A percentile compares a stretch with the other conserved stretches of the same genome.
phyloP scores from a whole-genome alignment of 1,139 yeast genomes.

The Saccharomycopsis hybrid region DNA sequence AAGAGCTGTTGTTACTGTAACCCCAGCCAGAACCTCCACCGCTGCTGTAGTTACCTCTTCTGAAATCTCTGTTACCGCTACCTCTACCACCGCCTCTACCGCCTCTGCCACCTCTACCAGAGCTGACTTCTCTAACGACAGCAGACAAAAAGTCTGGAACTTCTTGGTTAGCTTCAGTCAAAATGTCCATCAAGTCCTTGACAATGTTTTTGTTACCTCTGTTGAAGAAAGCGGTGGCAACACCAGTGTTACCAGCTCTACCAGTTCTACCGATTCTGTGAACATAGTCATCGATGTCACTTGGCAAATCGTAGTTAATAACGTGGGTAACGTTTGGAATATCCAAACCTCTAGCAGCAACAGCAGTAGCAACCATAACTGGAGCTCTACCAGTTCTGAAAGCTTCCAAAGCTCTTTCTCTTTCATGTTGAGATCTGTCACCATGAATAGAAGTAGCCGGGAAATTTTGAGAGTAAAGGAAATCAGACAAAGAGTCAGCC shows the following conservation, averaged over 20 bases:
- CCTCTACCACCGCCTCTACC: conserved; percentile 37
- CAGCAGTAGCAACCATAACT: conserved; percentile 95
- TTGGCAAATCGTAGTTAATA: conserved; percentile 92
- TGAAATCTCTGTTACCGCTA: conserved; percentile 19
- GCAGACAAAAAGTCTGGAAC: conserved; percentile 82
- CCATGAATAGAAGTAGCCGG: conserved; percentile 99
- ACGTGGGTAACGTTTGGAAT: conserved; percentile 98
- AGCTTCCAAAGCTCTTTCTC: conserved; percentile 92
- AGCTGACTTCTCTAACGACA: conserved; percentile 71
- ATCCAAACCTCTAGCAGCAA: conserved; percentile 99
- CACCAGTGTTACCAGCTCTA: conserved; percentile 99
- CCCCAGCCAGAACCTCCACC: conserved; percentile 13
- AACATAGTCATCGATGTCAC: conserved; percentile 96
- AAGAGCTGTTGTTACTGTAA: conserved; percentile 6
- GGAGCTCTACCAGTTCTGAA: conserved; percentile 86
- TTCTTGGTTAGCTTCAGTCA: conserved; percentile 95
- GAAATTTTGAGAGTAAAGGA: conserved; percentile 79
- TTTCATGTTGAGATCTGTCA: conserved; percentile 95
- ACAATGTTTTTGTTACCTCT: conserved; percentile 88
- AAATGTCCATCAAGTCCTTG: conserved; percentile 80
- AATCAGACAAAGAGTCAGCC: conserved; percentile 95
- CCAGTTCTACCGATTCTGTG: conserved; percentile 99
- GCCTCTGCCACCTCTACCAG: conserved; percentile 45
- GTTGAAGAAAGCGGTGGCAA: conserved; percentile 97
- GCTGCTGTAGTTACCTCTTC: conserved; percentile 9